These are phyloP conservation scores for Lasiosphaeris hirsuta DNA, from an alignment of 495 filamentous ascomycete species.

Conservation along the genomic window DNA sequence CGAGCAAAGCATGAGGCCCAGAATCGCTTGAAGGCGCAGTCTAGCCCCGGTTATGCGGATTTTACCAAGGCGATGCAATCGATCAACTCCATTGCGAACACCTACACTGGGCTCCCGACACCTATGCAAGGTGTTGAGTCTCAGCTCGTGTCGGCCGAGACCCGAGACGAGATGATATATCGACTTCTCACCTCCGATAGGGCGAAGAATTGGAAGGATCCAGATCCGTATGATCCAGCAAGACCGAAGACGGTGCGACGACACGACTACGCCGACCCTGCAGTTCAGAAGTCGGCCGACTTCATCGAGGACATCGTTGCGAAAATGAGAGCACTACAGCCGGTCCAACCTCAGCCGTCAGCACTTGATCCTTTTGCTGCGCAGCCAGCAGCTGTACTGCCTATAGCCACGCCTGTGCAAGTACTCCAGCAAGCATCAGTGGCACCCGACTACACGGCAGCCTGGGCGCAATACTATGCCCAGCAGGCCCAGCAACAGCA, in stretches of 20 bases:
- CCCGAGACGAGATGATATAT: conserved; percentile 26
- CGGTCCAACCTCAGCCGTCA: not conserved
- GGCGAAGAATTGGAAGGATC: conserved; percentile 31
- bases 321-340: conserved; percentile 12
- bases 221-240: conserved; percentile 29
- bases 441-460: conserved; percentile 24
- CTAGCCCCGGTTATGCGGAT: conserved; percentile 23
- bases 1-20: conserved; percentile 18
- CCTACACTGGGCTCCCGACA: conserved; percentile 10
- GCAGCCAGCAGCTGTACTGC: conserved; percentile 3
- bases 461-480: conserved; percentile 32
- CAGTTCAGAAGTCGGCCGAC: conserved; percentile 29
- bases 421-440: not conserved
- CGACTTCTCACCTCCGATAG: conserved; percentile 34
- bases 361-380: not conserved
- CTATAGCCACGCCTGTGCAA: not conserved
- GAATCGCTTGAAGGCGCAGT: conserved; percentile 16
- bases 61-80: conserved; percentile 22
- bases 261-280: conserved; percentile 32
- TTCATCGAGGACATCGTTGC: conserved; percentile 29
- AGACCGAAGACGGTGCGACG: conserved; percentile 25
- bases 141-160: conserved; percentile 4
- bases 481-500: conserved; percentile 25
- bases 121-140: conserved; percentile 1
- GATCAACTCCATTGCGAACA: conserved; percentile 18